Conservation (phyloP, 75 land plant species). For the Pseudotsuga menziesii region DNA sequence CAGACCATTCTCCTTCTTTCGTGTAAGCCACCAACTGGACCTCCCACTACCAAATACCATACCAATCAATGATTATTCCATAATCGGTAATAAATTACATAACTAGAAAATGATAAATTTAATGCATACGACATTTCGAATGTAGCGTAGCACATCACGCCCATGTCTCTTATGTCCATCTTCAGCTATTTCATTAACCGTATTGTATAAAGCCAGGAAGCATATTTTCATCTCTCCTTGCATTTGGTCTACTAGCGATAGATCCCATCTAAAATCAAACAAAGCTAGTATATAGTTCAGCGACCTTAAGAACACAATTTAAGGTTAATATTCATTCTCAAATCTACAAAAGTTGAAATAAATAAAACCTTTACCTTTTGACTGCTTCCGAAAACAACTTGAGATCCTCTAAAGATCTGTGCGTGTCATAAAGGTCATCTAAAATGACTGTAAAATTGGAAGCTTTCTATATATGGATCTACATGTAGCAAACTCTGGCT, state of each 20-base stretch:
- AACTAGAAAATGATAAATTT: not conserved
- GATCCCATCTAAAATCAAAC: slow-evolving; percentile 32
- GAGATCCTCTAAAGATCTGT: slow-evolving; percentile 27
- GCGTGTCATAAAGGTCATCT: slow-evolving; percentile 34
- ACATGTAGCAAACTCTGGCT: slow-evolving; percentile 27
- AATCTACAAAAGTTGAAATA: not conserved
- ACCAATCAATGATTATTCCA: not conserved
- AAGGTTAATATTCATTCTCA: too few species aligned
- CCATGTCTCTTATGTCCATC: slow-evolving; percentile 17
- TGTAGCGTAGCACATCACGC: not conserved
- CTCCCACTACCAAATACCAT: slow-evolving; percentile 32
- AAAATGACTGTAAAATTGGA: slow-evolving; percentile 17
- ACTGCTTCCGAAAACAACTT: slow-evolving; percentile 19
- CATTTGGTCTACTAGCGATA: slow-evolving; percentile 8
- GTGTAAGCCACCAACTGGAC: slow-evolving; percentile 21
- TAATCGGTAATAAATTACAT: not conserved
- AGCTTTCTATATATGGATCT: slow-evolving; percentile 27
- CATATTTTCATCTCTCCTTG: slow-evolving; percentile 30
- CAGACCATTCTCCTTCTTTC: slow-evolving; percentile 52
- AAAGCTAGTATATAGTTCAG: not conserved
- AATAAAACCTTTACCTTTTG: not conserved
- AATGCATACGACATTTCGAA: not conserved
- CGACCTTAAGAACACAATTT: not conserved
- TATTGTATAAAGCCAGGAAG: slow-evolving; percentile 20
- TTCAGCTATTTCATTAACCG: slow-evolving; percentile 26